These are phyloP conservation scores for Candida endomychidarum DNA, from an alignment of 805 yeast genomes.

Conservation along the genomic window DNA sequence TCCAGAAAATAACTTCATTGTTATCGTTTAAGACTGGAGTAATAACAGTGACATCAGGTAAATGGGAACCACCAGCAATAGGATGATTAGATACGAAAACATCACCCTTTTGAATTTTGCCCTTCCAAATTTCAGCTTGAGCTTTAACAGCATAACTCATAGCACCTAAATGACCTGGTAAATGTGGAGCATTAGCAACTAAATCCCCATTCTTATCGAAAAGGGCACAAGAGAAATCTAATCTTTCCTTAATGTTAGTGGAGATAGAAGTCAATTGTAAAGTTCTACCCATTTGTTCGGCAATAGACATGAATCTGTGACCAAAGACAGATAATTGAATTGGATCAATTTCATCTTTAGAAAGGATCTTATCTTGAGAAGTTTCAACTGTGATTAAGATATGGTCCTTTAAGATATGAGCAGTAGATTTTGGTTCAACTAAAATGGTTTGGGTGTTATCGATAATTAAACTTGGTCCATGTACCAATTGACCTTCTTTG, in stretches of 20 bases:
- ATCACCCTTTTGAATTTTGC: slow-evolving; percentile 66
- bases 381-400: slow-evolving; percentile 43
- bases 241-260: slow-evolving; percentile 76
- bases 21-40: slow-evolving; percentile 17
- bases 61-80: slow-evolving; percentile 76
- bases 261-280: slow-evolving; percentile 76
- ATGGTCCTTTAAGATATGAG: slow-evolving; percentile 56
- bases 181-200: slow-evolving; percentile 85
- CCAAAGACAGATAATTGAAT: slow-evolving; percentile 72
- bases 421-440: slow-evolving; percentile 59
- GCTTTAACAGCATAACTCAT: slow-evolving; percentile 75
- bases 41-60: slow-evolving; percentile 55
- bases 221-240: slow-evolving; percentile 84
- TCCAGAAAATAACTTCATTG: slow-evolving; percentile 17
- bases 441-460: slow-evolving; percentile 81
- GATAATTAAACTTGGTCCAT: slow-evolving; percentile 45
- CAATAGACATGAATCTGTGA: slow-evolving; percentile 84
- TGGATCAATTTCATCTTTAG: slow-evolving; percentile 51
- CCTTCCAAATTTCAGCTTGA: slow-evolving; percentile 65
- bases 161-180: slow-evolving; percentile 83
- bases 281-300: slow-evolving; percentile 84
- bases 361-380: not conserved
- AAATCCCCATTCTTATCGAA: slow-evolving; percentile 71
- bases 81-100: slow-evolving; percentile 79
- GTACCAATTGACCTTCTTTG: slow-evolving; percentile 47